Evolutionary conservation across 805 yeast species (phyloP), one percentile per base, ranked within the genome.

Genomic region (Kuraishia borneana): DNA sequence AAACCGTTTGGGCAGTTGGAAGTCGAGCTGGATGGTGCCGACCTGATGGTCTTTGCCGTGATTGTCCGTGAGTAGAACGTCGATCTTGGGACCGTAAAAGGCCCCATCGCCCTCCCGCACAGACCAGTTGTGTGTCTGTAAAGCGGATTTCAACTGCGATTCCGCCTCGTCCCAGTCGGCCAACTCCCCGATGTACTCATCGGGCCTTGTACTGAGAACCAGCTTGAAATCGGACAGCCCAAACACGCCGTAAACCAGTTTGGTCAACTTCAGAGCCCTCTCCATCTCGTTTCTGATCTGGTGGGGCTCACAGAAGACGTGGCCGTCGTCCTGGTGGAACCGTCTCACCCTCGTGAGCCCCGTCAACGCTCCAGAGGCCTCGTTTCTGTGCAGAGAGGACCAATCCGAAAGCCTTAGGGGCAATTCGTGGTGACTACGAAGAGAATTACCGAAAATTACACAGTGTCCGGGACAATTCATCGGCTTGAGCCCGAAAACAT

Each of bases 271-370:
- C 37, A 92, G 63, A 9, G 92, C 82, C 36, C 73, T 70, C 7
- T 65, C 48, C 32, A 92, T 87, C 50, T 92, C 98, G 32, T 68
- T 70, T 7, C 49, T 47, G 32, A 92, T 77, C 57, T 92, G 98
- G 5, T 69, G 74, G 23, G 70, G 65, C 2, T 79, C 73, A 51
- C 98, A 92, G 54, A 92, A 92, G 19, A 92, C 88, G 48, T 92
- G 98, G 6, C 96, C 97, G 54, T 92, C 98, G 55, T 92, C 98
- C 59, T 92, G 98, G 56, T 92, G 98, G 59, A 92, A 92, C 42
- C 95, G 65, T 38, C 98, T 71, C 3, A 92, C 96, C 37, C 98
- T 66, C 0, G 97, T 92, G 25, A 92, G 62, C 0, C 98, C 98
- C 5, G 89, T 71, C 16, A 92, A 66, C 1, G 97, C 94, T 3